phyloP scores from a whole-genome alignment of 208 protist genomes.

The Wallacemonas sp. region DNA sequence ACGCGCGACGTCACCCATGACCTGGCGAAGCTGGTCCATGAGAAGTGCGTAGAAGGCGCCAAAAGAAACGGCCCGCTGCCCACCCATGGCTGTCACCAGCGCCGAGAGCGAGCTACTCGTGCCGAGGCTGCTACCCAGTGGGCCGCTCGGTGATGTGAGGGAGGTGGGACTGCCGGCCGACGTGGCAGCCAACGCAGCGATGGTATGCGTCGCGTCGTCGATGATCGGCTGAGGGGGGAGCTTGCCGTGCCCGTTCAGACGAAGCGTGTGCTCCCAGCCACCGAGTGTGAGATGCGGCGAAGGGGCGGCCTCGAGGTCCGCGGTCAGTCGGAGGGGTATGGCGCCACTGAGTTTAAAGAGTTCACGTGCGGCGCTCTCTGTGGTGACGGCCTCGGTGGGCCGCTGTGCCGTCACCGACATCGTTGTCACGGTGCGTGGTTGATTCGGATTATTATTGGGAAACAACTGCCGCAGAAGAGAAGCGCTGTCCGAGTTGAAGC shows the following conservation, averaged over 20 bases:
- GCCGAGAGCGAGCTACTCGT: not conserved
- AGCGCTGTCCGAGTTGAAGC: not conserved
- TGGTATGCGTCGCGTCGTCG: constrained; percentile 27
- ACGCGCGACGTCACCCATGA: constrained; percentile 9
- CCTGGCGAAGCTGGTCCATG: constrained; percentile 22
- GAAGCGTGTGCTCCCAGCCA: constrained; percentile 25
- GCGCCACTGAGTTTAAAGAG: constrained; percentile 8
- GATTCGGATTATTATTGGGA: not conserved
- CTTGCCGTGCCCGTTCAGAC: constrained; percentile 15
- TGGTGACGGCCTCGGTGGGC: not conserved
- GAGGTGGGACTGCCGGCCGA: too few relatives aligned
- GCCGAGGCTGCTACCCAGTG: constrained; percentile 8
- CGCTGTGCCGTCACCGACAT: not conserved
- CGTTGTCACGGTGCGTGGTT: not conserved
- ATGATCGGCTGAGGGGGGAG: constrained; percentile 35
- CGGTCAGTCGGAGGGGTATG: not conserved
- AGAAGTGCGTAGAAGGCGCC: constrained; percentile 2
- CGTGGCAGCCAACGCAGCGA: constrained; percentile 2
- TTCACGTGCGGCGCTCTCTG: not conserved
- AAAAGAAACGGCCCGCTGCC: not conserved
- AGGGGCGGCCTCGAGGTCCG: not conserved
- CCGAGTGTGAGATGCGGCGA: constrained; percentile 1
- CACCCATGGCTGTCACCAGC: not conserved
- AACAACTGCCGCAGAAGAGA: not conserved
- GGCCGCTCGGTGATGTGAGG: not conserved